Evolutionary conservation across 345 rosid species (phyloP), one percentile per base, ranked within the genome.

Genomic region (Eutrema heterophyllum): DNA sequence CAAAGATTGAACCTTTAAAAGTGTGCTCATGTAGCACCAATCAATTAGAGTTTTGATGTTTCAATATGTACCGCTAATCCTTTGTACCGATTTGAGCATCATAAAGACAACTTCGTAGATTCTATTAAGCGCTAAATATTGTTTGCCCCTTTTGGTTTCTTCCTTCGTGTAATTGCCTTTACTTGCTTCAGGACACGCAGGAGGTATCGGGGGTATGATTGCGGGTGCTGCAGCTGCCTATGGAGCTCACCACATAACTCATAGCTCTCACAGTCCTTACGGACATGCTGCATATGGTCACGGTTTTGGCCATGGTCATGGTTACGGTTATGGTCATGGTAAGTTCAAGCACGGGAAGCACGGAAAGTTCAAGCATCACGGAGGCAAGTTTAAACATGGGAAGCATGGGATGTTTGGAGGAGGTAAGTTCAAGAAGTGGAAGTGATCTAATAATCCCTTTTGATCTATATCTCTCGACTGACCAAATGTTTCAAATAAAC

Each of bases 221-320:
- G 97, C 96, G 7, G 98, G 96, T 18, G 98, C 97, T 8, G 97
- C 97, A 3, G 97, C 94, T 1, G 98, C 98, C 48, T 75, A 70
- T 73, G 97, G 97, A 62, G 89, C 88, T 30, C 83, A 82, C 41
- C 84, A 87, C 51, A 0, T 84, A 50, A 5, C 83, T 18, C 89
- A 86, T n/a, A 86, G 89, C 32, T 9, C 78, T 24, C 83, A 79
- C 21, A 30, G 36, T 9, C 78, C 71, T 50, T 67, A 59, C 5
- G 83, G 78, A 35, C 80, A 77, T 5, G 80, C 67, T 18, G 75
- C 70, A 9, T 69, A 80, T 50, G 86, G 81, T 27, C 76, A 57
- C 48, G 74, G 66, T 2, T 60, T 21, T 64, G 73, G 73, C 2
- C 13, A 79, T 66, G 75, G 84, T 30, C 67, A 70, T 53, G 79